Percentiles rank a stretch among this genome's conserved stretches.
These are phyloP conservation scores for Fusarium ambrosium DNA, from an alignment of 2,329 filamentous ascomycete genomes.

Conservation along the genomic window DNA sequence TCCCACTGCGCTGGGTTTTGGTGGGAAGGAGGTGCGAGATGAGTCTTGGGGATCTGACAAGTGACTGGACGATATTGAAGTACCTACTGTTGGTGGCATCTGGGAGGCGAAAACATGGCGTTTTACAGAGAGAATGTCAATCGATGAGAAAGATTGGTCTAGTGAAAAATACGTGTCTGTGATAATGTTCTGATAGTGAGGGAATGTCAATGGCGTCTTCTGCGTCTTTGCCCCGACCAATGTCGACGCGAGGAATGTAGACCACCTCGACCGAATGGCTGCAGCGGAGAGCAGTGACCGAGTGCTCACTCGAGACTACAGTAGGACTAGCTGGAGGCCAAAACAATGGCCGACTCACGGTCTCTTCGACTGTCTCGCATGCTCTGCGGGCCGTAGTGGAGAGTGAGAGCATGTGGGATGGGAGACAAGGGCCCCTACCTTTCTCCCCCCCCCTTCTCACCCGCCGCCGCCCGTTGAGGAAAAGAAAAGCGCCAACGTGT, in stretches of 20 bases:
- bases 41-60: slow-evolving; percentile 33
- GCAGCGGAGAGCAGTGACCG: neutral
- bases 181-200: neutral
- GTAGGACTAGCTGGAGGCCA: neutral
- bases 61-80: slow-evolving; percentile 3
- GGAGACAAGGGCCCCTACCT: neutral
- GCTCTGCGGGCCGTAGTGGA: slow-evolving; percentile 33
- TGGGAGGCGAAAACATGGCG: neutral
- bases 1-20: slow-evolving; percentile 29
- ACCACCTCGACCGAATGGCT: slow-evolving; percentile 1
- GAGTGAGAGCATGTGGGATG: slow-evolving; percentile 2
- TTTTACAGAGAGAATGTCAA: neutral
- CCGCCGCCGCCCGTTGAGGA: slow-evolving; percentile 18
- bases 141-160: neutral
- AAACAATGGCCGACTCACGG: neutral
- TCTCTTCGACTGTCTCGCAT: slow-evolving; percentile 5
- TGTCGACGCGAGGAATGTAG: slow-evolving; percentile 28
- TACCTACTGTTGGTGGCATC: neutral
- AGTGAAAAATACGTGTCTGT: neutral
- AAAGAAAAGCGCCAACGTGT: slow-evolving; percentile 2
- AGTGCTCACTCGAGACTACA: too few species aligned
- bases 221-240: slow-evolving; percentile 25
- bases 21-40: slow-evolving; percentile 7
- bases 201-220: slow-evolving; percentile 27
- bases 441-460: neutral